A percentile compares a stretch with the other conserved stretches of the same genome.
Conservation (phyloP, 2,329 filamentous ascomycete species). For the Botryotinia convoluta region DNA sequence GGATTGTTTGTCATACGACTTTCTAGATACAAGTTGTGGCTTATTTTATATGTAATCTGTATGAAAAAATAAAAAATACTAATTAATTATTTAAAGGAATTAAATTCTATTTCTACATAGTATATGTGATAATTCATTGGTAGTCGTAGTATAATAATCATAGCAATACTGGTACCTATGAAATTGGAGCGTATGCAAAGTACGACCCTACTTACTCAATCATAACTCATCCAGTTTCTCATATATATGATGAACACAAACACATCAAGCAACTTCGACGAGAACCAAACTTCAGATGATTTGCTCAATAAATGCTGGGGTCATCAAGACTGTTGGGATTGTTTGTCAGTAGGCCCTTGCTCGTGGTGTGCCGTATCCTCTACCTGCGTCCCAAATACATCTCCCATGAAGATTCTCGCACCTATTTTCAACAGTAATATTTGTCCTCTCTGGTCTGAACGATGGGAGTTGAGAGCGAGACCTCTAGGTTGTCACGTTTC, state of each 20-base stretch:
- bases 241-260: neutral
- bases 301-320: slow-evolving; percentile 41
- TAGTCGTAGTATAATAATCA: neutral
- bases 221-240: neutral
- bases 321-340: slow-evolving; percentile 48
- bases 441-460: slow-evolving; percentile 51
- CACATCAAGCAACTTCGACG: neutral
- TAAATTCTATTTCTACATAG: neutral
- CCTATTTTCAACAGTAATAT: slow-evolving; percentile 50
- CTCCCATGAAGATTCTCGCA: slow-evolving; percentile 47
- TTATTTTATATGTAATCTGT: neutral
- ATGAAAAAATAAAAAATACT: no score
- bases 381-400: slow-evolving; percentile 53
- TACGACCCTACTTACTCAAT: neutral
- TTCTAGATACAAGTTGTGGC: neutral
- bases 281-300: neutral
- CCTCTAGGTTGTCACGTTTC: slow-evolving; percentile 45
- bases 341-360: slow-evolving; percentile 41
- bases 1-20: neutral
- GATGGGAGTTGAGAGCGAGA: slow-evolving; percentile 44
- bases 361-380: slow-evolving; percentile 41
- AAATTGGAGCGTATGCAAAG: neutral
- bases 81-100: neutral
- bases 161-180: neutral
- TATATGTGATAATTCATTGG: neutral